Conservation (phyloP, 352 stramenopile species). For the Phytophthora brassicae region DNA sequence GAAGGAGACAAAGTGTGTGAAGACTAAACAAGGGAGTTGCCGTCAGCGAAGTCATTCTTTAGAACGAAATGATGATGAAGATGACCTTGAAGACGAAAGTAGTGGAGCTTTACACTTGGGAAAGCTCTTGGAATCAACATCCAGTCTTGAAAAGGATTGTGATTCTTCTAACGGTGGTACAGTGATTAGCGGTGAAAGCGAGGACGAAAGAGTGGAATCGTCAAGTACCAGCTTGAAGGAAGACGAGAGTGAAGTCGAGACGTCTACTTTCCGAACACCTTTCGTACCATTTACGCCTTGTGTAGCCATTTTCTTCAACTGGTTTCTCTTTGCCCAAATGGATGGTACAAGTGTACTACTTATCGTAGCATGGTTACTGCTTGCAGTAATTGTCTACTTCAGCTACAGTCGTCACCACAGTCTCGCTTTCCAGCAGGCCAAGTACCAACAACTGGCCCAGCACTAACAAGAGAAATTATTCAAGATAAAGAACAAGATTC, state of each 20-base stretch:
- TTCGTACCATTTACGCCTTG: slow-evolving; percentile 79
- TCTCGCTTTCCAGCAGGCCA: slow-evolving; percentile 66
- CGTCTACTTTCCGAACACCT: slow-evolving; percentile 58
- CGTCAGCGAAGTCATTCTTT: slow-evolving; percentile 20
- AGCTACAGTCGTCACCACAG: slow-evolving; percentile 73
- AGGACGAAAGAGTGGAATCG: slow-evolving; percentile 20
- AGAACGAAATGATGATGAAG: slow-evolving; percentile 18
- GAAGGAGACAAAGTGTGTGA: slow-evolving; percentile 20
- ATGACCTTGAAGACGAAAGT: slow-evolving; percentile 2
- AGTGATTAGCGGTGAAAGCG: slow-evolving; percentile 15
- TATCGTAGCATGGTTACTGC: slow-evolving; percentile 65
- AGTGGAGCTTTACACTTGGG: background rate
- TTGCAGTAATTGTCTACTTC: slow-evolving; percentile 71
- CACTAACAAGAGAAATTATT: slow-evolving; percentile 17
- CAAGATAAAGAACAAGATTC: slow-evolving; percentile 5
- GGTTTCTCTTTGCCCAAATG: slow-evolving; percentile 87
- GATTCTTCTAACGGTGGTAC: slow-evolving; percentile 6
- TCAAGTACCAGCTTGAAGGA: slow-evolving; percentile 16
- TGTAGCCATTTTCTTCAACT: slow-evolving; percentile 88
- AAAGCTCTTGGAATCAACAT: slow-evolving; percentile 1
- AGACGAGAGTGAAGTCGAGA: slow-evolving; percentile 38
- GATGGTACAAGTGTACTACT: slow-evolving; percentile 60
- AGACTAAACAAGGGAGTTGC: background rate
- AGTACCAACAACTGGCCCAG: slow-evolving; percentile 53
- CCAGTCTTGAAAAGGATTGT: slow-evolving; percentile 12